A percentile compares a stretch with the other conserved stretches of the same genome.
phyloP scores from a whole-genome alignment of 768 basidiomycete species.

The Collybia mongolica region DNA sequence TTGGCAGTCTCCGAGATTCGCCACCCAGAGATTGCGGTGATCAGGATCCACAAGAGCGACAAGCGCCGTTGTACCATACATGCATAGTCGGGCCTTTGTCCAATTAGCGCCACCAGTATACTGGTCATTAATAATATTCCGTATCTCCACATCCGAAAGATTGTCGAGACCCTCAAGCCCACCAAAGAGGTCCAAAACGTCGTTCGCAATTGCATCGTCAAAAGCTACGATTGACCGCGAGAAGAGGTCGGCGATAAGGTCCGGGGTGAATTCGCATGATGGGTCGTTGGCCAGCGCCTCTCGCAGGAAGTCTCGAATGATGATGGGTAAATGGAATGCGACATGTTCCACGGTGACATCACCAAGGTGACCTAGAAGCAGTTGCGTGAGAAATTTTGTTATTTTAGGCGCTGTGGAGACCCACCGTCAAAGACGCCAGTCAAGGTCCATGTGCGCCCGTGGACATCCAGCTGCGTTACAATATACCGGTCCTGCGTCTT shows the following conservation, averaged over 20 bases:
- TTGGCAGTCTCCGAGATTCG: constrained; percentile 81
- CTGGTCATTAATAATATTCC: constrained; percentile 63
- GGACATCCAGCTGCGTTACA: constrained; percentile 53
- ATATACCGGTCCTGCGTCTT: constrained; percentile 66
- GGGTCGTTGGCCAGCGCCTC: constrained; percentile 38
- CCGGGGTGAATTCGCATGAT: constrained; percentile 39
- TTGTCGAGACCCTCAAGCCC: constrained; percentile 48
- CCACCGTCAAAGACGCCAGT: constrained; percentile 71
- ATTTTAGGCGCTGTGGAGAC: constrained; percentile 17
- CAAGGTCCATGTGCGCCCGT: constrained; percentile 59
- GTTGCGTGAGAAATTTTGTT: constrained; percentile 8
- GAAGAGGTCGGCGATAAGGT: constrained; percentile 54
- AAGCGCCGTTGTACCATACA: constrained; percentile 79
- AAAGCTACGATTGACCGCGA: constrained; percentile 58
- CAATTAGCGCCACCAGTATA: constrained; percentile 56
- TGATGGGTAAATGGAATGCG: constrained; percentile 65
- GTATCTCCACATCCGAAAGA: constrained; percentile 56
- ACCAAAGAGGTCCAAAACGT: constrained; percentile 62
- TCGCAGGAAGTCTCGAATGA: constrained; percentile 58
- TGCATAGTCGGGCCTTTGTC: constrained; percentile 65
- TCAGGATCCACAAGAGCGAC: constrained; percentile 72
- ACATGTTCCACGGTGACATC: constrained; percentile 71
- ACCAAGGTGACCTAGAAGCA: constrained; percentile 57
- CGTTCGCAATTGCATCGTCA: constrained; percentile 66
- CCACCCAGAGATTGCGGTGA: constrained; percentile 71